phyloP scores from a whole-genome alignment of 148 eudicot species.

The Dianthus caryophyllus region DNA sequence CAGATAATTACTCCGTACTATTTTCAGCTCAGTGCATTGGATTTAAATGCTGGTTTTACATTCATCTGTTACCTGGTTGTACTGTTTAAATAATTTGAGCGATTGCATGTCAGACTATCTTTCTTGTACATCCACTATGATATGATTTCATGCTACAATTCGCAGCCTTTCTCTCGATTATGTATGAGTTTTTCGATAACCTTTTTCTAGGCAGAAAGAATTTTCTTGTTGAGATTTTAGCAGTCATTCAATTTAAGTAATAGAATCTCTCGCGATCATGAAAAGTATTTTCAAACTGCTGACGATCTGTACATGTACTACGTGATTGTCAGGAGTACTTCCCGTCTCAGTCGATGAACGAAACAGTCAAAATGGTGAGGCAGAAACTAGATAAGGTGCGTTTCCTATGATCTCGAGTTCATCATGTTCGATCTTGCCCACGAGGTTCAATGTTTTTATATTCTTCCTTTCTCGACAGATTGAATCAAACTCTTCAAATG shows the following conservation, averaged over 20 bases:
- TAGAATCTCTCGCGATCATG: background rate
- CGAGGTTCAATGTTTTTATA: background rate
- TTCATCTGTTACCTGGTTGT: too few species aligned
- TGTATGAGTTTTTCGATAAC: background rate
- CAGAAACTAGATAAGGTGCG: constrained; percentile 68
- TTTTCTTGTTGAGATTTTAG: background rate
- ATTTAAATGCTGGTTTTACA: too few species aligned
- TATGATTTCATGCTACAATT: background rate
- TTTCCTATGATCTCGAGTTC: background rate
- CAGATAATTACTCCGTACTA: too few species aligned
- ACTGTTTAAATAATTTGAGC: background rate
- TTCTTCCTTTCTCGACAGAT: constrained; percentile 33
- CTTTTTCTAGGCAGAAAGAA: background rate
- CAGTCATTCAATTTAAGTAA: background rate
- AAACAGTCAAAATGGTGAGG: constrained; percentile 65
- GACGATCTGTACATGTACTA: constrained; percentile 7
- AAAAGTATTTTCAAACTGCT: background rate
- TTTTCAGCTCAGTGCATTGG: too few species aligned
- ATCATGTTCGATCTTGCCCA: background rate
- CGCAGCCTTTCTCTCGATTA: background rate
- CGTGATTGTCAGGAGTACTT: constrained; percentile 57
- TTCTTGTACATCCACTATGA: background rate
- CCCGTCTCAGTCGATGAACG: constrained; percentile 69
- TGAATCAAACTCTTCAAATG: constrained; percentile 42
- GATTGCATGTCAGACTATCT: background rate